A percentile compares a stretch with the other conserved stretches of the same genome.
Conservation (phyloP, 1,284 basidiomycete genomes). For the Cutaneotrichosporon cavernicola region DNA sequence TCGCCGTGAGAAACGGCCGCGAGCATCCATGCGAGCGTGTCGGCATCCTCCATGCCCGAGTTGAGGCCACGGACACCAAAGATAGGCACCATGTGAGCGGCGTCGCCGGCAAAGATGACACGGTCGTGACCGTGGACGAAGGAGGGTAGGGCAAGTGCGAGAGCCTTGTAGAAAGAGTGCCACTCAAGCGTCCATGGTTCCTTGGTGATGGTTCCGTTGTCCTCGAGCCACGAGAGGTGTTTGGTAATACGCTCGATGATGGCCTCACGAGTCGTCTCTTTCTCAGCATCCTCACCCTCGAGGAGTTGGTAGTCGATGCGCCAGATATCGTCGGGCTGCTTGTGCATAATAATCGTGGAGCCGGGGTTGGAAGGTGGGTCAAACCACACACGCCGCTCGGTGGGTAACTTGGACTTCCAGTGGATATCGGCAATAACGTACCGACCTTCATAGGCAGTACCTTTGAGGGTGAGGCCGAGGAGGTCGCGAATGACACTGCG, state of each 20-base stretch:
- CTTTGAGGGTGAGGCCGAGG: conserved; percentile 18
- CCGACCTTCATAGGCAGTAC: conserved; percentile 26
- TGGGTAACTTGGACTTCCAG: conserved; percentile 24
- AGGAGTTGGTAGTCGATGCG: conserved; percentile 29
- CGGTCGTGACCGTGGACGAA: conserved; percentile 20
- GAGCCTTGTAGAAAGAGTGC: conserved; percentile 29
- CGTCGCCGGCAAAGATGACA: conserved; percentile 25
- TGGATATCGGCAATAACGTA: conserved; percentile 29
- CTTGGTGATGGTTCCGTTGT: conserved; percentile 28
- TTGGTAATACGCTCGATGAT: conserved; percentile 23
- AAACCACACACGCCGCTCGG: conserved; percentile 24
- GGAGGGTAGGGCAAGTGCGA: conserved; percentile 21
- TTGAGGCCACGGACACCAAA: conserved; percentile 27
- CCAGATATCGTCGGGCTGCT: conserved; percentile 30
- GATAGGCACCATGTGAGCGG: conserved; percentile 28
- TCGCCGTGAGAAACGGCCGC: conserved; percentile 20
- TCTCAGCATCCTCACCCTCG: conserved; percentile 19
- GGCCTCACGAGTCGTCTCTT: conserved; percentile 23
- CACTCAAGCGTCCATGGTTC: conserved; percentile 29
- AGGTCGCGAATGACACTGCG: conserved; percentile 23
- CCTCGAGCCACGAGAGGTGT: conserved; percentile 27
- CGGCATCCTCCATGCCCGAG: conserved; percentile 28
- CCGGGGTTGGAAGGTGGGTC: conserved; percentile 26
- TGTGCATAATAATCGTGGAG: conserved; percentile 29
- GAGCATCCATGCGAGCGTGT: conserved; percentile 27